Base-by-base conservation (phyloP, 2,329 filamentous ascomycete genomes). In the Lomentospora prolificans region DNA sequence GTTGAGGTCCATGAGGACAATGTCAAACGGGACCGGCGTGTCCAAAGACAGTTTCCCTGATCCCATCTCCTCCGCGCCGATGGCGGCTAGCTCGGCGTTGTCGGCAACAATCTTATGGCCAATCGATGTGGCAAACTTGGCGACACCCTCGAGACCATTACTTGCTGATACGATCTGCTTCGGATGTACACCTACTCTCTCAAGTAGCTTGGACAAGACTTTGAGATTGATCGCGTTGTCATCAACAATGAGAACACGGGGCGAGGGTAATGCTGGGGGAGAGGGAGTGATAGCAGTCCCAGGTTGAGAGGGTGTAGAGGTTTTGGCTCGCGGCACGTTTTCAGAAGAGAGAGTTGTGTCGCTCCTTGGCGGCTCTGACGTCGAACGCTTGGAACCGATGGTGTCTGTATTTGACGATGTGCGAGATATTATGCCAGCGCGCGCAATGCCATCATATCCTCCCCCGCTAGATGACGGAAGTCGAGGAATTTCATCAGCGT, bases 1-100 rank as follows among this genome's bases (percentile, higher is more conserved):
- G 55, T 73, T 79, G 1, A 81, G 75, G 59, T 82, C 79, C 62
- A 72, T 74, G 3, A 74, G 59, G 0, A 74, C 58, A 52, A 65
- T 69, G 0, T 57, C 57, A 24, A 63, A 71, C 0, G 61, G 53
- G 0, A 59, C 59, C 0, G 63, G 63, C 1, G 61, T 57, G 30
- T 6, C 7, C 30, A 33, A 6, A 12, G 30, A 12, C 7, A 33
- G n/a, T n/a, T n/a, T n/a, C n/a, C n/a, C n/a, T n/a, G n/a, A n/a
- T n/a, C n/a, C n/a, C n/a, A n/a, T n/a, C n/a, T n/a, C n/a, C n/a
- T n/a, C n/a, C n/a, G n/a, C n/a, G n/a, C n/a, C n/a, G n/a, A n/a
- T n/a, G n/a, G n/a, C n/a, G n/a, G n/a, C n/a, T 6, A 33, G 30
- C 30, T 33, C 30, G 30, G 30, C 30, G 30, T 33, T 33, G 7